Percentiles rank a stretch among this genome's conserved stretches.
These are phyloP conservation scores for Lasiodiplodia sp. DNA, from an alignment of 2,329 filamentous ascomycete genomes.

Conservation along the genomic window DNA sequence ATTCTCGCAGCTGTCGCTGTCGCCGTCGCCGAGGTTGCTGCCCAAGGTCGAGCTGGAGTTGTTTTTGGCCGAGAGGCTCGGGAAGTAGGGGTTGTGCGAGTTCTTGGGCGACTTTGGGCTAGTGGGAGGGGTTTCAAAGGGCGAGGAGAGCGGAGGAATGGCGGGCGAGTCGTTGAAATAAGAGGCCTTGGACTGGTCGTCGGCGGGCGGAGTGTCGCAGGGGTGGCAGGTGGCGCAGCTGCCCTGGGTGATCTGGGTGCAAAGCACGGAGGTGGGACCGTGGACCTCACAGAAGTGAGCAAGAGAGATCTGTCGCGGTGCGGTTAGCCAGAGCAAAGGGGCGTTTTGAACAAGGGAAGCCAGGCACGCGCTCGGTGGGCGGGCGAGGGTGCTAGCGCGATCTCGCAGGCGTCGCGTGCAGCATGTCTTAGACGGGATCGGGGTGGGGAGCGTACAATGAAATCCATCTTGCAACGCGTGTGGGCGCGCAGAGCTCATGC, in stretches of 20 bases:
- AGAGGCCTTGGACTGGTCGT: slow-evolving; percentile 45
- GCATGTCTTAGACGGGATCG: slow-evolving; percentile 31
- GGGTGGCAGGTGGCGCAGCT: slow-evolving; percentile 62
- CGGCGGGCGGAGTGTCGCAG: slow-evolving; percentile 51
- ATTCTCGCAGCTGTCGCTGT: slow-evolving; percentile 64
- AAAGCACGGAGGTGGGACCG: slow-evolving; percentile 68
- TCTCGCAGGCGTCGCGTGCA: slow-evolving; percentile 25
- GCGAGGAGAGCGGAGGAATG: slow-evolving; percentile 43
- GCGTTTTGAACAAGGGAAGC: slow-evolving; percentile 20
- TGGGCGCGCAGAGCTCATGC: slow-evolving; percentile 26
- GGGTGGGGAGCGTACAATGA: slow-evolving; percentile 41
- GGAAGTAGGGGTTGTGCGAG: slow-evolving; percentile 58
- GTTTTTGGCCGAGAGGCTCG: slow-evolving; percentile 40
- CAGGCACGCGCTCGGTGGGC: slow-evolving; percentile 21
- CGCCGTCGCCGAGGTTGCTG: slow-evolving; percentile 47
- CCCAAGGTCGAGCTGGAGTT: slow-evolving; percentile 38
- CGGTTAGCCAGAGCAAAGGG: slow-evolving; percentile 35
- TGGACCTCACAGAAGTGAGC: slow-evolving; percentile 70
- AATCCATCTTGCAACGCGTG: slow-evolving; percentile 44
- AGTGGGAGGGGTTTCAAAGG: slow-evolving; percentile 51
- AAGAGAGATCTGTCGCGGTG: slow-evolving; percentile 60
- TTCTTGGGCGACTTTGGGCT: slow-evolving; percentile 47
- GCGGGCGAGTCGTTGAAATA: slow-evolving; percentile 41
- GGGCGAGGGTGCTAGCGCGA: slow-evolving; percentile 35
- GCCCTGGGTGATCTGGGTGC: slow-evolving; percentile 64